phyloP scores from a whole-genome alignment of 1,284 basidiomycete genomes.

The Meripilus lineatus region DNA sequence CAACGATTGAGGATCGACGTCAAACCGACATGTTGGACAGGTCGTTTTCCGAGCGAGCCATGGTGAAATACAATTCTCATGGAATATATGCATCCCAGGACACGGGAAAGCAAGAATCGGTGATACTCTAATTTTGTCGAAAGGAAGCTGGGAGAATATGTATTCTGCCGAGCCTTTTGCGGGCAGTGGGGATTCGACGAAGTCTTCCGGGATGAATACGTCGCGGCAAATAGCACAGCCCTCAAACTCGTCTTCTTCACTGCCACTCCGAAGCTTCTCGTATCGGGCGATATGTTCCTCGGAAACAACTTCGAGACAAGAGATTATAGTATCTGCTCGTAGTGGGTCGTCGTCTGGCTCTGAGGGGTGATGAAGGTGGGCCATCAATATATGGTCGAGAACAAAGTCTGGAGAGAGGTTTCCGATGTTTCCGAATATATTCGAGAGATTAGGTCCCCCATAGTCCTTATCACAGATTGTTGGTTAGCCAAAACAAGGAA shows the following conservation, averaged over 20 bases:
- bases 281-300: conserved; percentile 22
- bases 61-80: conserved; percentile 22
- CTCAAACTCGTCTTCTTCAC: conserved; percentile 17
- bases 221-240: conserved; percentile 28
- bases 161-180: neutral
- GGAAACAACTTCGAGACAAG: conserved; percentile 19
- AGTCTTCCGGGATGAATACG: conserved; percentile 10
- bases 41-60: conserved; percentile 30
- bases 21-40: conserved; percentile 27
- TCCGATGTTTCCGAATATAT: no score
- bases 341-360: conserved; percentile 6
- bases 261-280: conserved; percentile 21
- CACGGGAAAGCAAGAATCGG: conserved; percentile 25
- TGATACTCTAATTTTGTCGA: conserved; percentile 9
- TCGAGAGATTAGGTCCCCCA: no score
- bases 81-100: conserved; percentile 27
- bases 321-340: conserved; percentile 22
- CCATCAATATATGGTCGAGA: no score
- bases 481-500: no score
- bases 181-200: conserved; percentile 1
- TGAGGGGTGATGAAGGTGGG: no score
- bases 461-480: no score
- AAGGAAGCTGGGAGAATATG: conserved; percentile 16
- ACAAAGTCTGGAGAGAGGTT: no score
- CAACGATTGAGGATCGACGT: conserved; percentile 27